Conservation (phyloP, 169 alveolate genomes). For the Plasmodium blacklocki region DNA sequence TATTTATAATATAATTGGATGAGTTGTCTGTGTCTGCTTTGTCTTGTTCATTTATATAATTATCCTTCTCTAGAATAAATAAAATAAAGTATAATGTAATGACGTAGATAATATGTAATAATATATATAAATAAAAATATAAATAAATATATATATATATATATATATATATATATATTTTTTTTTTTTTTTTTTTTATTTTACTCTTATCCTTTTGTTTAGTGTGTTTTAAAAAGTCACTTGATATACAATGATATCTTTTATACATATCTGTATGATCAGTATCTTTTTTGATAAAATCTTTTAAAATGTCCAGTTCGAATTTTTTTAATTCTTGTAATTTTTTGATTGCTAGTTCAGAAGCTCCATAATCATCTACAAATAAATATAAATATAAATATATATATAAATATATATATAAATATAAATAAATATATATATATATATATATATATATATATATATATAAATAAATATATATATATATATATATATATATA, state of each 20-base stretch:
- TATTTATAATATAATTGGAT: not conserved
- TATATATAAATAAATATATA: too few species aligned
- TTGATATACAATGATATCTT: constrained; percentile 66
- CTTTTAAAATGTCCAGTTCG: constrained; percentile 61
- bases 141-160: not conserved
- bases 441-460: not conserved
- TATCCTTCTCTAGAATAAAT: not conserved
- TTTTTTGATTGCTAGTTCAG: constrained; percentile 54
- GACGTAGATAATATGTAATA: not conserved
- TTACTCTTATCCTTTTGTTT: constrained; percentile 17
- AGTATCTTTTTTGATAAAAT: constrained; percentile 33
- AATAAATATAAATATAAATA: not conserved
- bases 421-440: not conserved
- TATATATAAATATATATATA: not conserved
- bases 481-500: too few species aligned
- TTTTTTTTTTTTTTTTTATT: not conserved
- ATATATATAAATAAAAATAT: not conserved
- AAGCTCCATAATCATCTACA: constrained; percentile 42
- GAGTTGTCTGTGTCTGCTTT: not conserved
- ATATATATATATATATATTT: not conserved
- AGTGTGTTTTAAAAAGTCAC: constrained; percentile 18
- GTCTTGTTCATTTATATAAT: not conserved
- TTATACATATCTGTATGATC: constrained; percentile 24
- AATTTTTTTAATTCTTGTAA: constrained; percentile 51
- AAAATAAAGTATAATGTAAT: not conserved